Evolutionary conservation across 768 basidiomycete species (phyloP), one percentile per base, ranked within the genome.

Genomic region (Pseudohyphozyma bogoriensis): DNA sequence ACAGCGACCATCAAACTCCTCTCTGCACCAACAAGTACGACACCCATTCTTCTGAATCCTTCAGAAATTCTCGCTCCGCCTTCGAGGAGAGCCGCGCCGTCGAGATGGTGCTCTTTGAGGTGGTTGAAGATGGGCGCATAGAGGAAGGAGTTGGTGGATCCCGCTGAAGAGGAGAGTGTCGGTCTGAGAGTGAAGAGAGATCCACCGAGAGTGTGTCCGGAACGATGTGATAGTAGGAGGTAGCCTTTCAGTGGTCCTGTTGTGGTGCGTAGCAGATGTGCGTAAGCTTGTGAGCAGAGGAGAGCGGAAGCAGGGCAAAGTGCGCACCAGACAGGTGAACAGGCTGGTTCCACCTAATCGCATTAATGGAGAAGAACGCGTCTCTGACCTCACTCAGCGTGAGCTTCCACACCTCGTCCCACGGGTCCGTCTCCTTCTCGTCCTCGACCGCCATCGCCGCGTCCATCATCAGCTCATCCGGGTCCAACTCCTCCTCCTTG

Each of bases 131-230:
- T 82, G 22, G 96, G 88, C 12, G 91, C 91, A 72, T 99, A 96
- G 29, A 97, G 77, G 36, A 97, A 85, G 4, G 95, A 96, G 4
- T 92, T 93, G 10, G 67, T 59, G 44, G 56, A 57, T 3, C 58
- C 57, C 3, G 65, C 65, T 13, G 66, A 67, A n/a, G 63, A 64
- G 15, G 89, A 88, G 0, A 91, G 90, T 3, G 95, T 91, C 0
- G 92, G 96, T n/a, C 95, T 84, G 63, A 99, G 86, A 72, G 96
- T 96, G 91, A 91, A 97, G 64, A 99, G 87, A 8, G 92, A 89
- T 46, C 93, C 95, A 62, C 95, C 95, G 20, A 99, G 80, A 0
- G 89, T 89, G 73, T 96, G 92, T 0, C 93, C 95, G 16, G 90
- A 86, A 69, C 87, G 86, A 75, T 91, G 95, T 1, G 95, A 90